Base-by-base conservation (phyloP, 2,329 filamentous ascomycete species). In the Penicillium oxalicum region DNA sequence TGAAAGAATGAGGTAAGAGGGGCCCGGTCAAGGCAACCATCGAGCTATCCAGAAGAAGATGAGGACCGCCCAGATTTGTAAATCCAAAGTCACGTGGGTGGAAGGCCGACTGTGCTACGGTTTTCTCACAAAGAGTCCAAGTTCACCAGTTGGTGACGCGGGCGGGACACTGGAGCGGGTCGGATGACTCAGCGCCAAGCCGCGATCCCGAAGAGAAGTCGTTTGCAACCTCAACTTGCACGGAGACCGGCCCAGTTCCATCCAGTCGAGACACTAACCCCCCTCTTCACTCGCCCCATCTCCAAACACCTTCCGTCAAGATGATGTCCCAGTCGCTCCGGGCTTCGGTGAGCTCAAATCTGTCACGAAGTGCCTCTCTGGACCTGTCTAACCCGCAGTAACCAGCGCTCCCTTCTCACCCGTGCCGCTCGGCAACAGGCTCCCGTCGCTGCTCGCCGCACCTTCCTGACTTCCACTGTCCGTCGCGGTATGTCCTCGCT, bases 241-340 rank as follows among this genome's bases (percentile, higher is more conserved):
- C 57, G 57, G 57, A 58, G 55, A 53, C 58, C 55, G 53, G 53
- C 51, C 56, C 52, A 55, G 53, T 60, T 54, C 57, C 53, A 54
- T 55, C 54, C 45, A 55, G 46, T 53, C 44, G 55, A 58, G 56
- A 43, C 40, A 59, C 56, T 48, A 51, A 52, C 53, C 50, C 52
- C 56, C 51, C 50, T 36, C 48, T 49, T 47, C 45, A 53, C 51
- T 55, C 58, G 53, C 57, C 54, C 62, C 62, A 60, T 58, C 57
- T 47, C 58, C 56, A 55, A 56, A 49, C 13, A 26, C 50, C 44
- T 50, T 46, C 56, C 63, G 61, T 62, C 65, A 70, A 60, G 69
- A 81, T 81, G 78, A 73, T 82, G 72, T 78, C 77, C 65, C 78
- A 81, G 70, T 77, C 79, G 68, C 71, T 82, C 71, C 77, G 79